These are phyloP conservation scores for Ilex asprella DNA, from an alignment of 257 asterid species.

Conservation along the genomic window DNA sequence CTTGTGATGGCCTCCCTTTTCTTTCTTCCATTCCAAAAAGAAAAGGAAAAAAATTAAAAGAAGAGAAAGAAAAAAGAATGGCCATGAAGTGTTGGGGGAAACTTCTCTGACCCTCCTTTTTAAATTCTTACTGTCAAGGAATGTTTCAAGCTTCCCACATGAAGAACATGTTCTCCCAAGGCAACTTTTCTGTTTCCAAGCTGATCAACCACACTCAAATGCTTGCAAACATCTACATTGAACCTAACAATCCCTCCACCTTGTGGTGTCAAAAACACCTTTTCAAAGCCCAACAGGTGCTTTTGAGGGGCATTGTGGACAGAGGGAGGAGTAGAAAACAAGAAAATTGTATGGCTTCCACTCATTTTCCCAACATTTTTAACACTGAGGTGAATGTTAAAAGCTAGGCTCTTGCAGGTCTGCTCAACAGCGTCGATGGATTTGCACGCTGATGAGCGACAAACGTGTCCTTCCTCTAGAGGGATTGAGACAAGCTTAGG, in stretches of 20 bases:
- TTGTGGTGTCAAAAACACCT: constrained; percentile 26
- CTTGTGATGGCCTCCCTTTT: no score
- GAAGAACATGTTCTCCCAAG: constrained; percentile 49
- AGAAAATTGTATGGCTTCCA: constrained; percentile 51
- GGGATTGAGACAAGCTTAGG: constrained; percentile 32
- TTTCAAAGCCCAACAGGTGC: constrained; percentile 49
- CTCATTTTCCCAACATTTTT: constrained; percentile 38
- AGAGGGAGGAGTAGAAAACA: constrained; percentile 51
- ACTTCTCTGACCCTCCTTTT: not conserved
- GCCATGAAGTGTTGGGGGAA: constrained; percentile 4
- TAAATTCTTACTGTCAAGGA: constrained; percentile 42
- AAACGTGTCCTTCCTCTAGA: constrained; percentile 39
- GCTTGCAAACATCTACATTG: constrained; percentile 42
- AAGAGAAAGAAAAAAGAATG: not conserved
- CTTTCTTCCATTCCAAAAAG: no score
- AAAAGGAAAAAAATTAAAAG: no score
- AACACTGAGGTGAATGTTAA: constrained; percentile 37
- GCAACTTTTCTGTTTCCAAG: constrained; percentile 38
- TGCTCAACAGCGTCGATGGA: constrained; percentile 30
- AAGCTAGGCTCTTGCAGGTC: constrained; percentile 27
- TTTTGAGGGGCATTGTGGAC: constrained; percentile 58
- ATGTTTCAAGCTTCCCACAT: constrained; percentile 46
- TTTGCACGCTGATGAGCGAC: constrained; percentile 35
- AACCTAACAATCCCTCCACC: constrained; percentile 34
- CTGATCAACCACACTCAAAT: constrained; percentile 53